Evolutionary conservation across 345 rosid species (phyloP), one percentile per base, ranked within the genome.

Genomic region (Aegle marmelos): DNA sequence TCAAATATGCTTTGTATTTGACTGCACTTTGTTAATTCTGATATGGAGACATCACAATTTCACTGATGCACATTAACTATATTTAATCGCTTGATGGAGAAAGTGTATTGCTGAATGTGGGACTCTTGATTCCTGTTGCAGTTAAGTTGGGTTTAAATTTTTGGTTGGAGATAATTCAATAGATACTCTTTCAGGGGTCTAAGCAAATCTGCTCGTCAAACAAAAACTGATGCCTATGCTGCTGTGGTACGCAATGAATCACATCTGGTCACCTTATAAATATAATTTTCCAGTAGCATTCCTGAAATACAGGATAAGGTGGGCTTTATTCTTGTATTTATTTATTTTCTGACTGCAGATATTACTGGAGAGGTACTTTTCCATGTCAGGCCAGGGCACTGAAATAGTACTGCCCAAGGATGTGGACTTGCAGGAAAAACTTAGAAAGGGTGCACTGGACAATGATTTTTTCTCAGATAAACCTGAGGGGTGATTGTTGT

Each of bases 381-480:
- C 87, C 53, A 56, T 79, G 59, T 89, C 78, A 19, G 97, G 98
- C 22, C 76, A 79, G 79, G 92, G 84, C 74, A 57, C 83, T 0
- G 97, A 95, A 83, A 91, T 93, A 28, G 91, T 95, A 36, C 78
- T 93, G 76, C 98, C 99, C 41, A 92, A 90, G 84, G 85, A 85
- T 79, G 48, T 78, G 62, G 89, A 88, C 50, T 87, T 95, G 76
- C 98, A 84, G 81, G 98, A 93, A 72, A 92, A 89, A 82, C 86
- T 95, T 74, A 86, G 84, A 73, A 87, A 69, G 74, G 94, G 88
- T 77, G 88, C 89, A 11, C 66, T 79, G 73, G 97, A 93, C 73
- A 80, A 73, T 0, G 94, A 95, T 79, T 92, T 86, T 69, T 84
- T 58, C 68, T 82, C 87, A 0, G 87, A 80, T 28, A 76, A 74